Percentiles rank a stretch among this genome's conserved stretches.
Conservation (phyloP, 2,329 filamentous ascomycete genomes). For the Pseudogymnoascus destructans region DNA sequence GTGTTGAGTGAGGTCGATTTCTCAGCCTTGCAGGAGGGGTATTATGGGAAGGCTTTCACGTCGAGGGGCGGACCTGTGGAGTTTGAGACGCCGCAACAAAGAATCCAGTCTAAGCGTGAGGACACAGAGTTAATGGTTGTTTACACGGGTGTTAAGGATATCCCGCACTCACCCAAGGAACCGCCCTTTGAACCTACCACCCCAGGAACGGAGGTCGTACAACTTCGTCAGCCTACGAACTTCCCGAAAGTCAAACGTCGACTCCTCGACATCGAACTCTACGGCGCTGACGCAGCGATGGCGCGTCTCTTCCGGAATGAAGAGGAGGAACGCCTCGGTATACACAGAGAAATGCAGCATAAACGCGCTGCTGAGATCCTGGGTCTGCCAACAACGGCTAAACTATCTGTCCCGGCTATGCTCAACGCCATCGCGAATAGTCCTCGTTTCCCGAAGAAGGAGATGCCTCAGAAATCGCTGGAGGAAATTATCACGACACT, state of each 20-base stretch:
- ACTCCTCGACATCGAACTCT: conserved; percentile 22
- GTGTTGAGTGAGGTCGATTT: conserved; percentile 37
- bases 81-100: conserved; percentile 43
- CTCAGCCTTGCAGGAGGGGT: conserved; percentile 28
- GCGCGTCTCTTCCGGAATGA: conserved; percentile 16
- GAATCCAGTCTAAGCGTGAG: conserved; percentile 42
- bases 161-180: conserved; percentile 26
- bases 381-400: neutral
- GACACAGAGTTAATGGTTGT: conserved; percentile 43
- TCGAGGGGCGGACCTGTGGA: conserved; percentile 40
- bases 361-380: neutral
- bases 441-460: neutral
- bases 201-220: conserved; percentile 5
- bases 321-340: conserved; percentile 14
- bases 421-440: neutral
- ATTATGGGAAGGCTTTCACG: conserved; percentile 34
- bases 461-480: neutral
- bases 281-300: conserved; percentile 21
- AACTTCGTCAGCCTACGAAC: conserved; percentile 19
- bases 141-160: conserved; percentile 25
- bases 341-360: neutral
- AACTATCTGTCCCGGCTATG: neutral
- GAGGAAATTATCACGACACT: neutral
- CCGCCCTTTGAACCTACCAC: conserved; percentile 14
- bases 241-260: conserved; percentile 21